Base-by-base conservation (phyloP, 306 rosid genomes). In the Citrullus mucosospermus region DNA sequence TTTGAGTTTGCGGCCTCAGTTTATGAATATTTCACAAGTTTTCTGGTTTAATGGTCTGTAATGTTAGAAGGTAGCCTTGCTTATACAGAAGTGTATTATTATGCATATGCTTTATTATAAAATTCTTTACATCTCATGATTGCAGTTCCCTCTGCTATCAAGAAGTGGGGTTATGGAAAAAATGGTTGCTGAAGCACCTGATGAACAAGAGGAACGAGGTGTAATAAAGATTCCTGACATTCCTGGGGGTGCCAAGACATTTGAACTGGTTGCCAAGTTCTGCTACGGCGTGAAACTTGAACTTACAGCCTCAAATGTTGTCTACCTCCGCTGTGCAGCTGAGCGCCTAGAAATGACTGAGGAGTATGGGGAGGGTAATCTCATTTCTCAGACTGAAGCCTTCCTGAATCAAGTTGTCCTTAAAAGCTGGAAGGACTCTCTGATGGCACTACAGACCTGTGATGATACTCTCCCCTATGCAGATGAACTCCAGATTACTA, bases 141-240 rank as follows among this genome's bases (percentile, higher is more conserved):
- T 91, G 90, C 96, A 95, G 99, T 95, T 95, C 84, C 99, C 99
- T 85, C 89, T 95, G 90, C 97, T 95, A 65, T 95, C 99, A n/a
- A 91, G 92, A 89, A 92, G 99, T 74, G 97, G 97, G 61, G 89
- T 91, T 79, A 82, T 95, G 90, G 97, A 92, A 80, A 92, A 80
- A 83, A 62, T 85, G 90, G 91, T 92, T 76, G 91, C 99, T 3
- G 91, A 90, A 86, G 87, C 89, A 80, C 83, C 96, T 46, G 92
- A 92, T 79, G 88, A 81, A 16, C 84, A 82, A 79, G 96, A 91
- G 78, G 96, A 92, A 84, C 92, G 88, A 80, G 84, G 86, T 55
- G 80, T 70, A 48, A 83, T 95, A 82, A 75, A 62, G 71, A 86
- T 88, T 51, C 78, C 90, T 18, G 90, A 91, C 80, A 85, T 95